phyloP scores from a whole-genome alignment of 106 monocot species.

The Dioscorea zingiberensis region DNA sequence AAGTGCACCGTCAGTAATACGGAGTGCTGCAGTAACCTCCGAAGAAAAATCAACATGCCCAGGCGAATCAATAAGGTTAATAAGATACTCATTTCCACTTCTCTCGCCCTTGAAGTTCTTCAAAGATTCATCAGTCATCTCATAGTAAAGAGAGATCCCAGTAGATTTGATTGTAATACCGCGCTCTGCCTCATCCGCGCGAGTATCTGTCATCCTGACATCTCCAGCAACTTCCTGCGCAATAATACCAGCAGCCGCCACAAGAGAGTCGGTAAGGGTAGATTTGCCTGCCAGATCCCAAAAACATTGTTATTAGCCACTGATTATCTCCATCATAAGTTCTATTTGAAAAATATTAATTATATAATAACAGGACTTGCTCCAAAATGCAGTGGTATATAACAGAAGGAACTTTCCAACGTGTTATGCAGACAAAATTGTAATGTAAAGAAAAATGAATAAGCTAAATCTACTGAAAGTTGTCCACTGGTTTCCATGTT shows the following conservation, averaged over 20 bases:
- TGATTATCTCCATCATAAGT: no score
- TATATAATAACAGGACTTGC: no score
- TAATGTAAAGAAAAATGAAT: no score
- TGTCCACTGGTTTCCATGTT: no score
- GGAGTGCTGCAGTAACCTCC: slow-evolving; percentile 46
- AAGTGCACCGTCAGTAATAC: slow-evolving; percentile 47
- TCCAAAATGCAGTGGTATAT: no score
- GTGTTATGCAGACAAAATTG: no score
- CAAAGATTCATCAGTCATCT: slow-evolving; percentile 34
- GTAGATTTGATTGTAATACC: slow-evolving; percentile 46
- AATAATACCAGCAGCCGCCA: slow-evolving; percentile 43
- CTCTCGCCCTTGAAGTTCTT: slow-evolving; percentile 41
- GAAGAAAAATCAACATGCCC: slow-evolving; percentile 53
- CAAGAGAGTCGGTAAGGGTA: slow-evolving; percentile 38
- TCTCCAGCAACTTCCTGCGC: slow-evolving; percentile 52
- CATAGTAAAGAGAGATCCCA: slow-evolving; percentile 38
- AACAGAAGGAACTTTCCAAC: no score
- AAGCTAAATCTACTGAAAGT: no score
- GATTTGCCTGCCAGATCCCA: slow-evolving; percentile 31
- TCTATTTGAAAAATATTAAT: no score
- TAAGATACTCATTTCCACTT: slow-evolving; percentile 39
- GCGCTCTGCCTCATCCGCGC: slow-evolving; percentile 43
- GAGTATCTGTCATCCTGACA: slow-evolving; percentile 50
- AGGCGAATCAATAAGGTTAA: slow-evolving; percentile 52
- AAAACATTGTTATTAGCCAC: not conserved